A percentile compares a stretch with the other conserved stretches of the same genome.
Evolutionary conservation across 2,329 filamentous ascomycete species (phyloP).

Genomic region (Zymoseptoria ardabiliae): DNA sequence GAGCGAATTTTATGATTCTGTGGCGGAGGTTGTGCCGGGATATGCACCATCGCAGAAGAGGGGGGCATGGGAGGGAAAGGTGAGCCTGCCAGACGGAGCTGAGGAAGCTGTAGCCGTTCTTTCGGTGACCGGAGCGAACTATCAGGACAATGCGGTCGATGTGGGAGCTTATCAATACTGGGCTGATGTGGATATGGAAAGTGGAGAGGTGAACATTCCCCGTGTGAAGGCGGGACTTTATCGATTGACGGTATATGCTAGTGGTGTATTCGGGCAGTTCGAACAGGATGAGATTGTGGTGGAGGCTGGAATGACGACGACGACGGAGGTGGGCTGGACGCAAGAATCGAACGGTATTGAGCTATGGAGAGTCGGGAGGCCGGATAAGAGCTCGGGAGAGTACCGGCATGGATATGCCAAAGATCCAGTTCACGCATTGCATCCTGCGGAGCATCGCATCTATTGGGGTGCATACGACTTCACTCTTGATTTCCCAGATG

Average conservation of each 20-base stretch:
- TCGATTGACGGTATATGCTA: constrained; percentile 56
- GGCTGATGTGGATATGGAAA: constrained; percentile 44
- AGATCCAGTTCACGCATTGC: constrained; percentile 43
- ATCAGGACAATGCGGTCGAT: constrained; percentile 53
- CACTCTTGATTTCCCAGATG: constrained; percentile 50
- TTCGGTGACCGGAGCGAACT: constrained; percentile 45
- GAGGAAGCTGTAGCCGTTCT: constrained; percentile 50
- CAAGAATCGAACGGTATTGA: constrained; percentile 52
- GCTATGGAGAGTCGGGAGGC: constrained; percentile 56
- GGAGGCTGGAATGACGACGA: constrained; percentile 35
- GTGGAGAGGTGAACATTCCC: constrained; percentile 46
- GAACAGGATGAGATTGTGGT: constrained; percentile 46
- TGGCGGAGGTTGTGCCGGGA: constrained; percentile 52
- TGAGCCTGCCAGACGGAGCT: constrained; percentile 47
- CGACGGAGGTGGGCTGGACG: constrained; percentile 41
- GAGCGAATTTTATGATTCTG: constrained; percentile 55
- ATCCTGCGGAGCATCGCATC: constrained; percentile 52
- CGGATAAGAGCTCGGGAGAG: constrained; percentile 55
- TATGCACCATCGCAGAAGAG: constrained; percentile 49
- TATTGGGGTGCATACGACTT: constrained; percentile 58
- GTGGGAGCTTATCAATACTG: constrained; percentile 56
- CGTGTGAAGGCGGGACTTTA: constrained; percentile 53
- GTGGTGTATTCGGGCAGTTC: constrained; percentile 55
- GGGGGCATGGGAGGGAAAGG: constrained; percentile 44
- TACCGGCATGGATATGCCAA: constrained; percentile 50